Percentiles rank a stretch among this genome's conserved stretches.
These are phyloP conservation scores for Pogostemon cablin DNA, from an alignment of 257 asterid genomes.

Conservation along the genomic window DNA sequence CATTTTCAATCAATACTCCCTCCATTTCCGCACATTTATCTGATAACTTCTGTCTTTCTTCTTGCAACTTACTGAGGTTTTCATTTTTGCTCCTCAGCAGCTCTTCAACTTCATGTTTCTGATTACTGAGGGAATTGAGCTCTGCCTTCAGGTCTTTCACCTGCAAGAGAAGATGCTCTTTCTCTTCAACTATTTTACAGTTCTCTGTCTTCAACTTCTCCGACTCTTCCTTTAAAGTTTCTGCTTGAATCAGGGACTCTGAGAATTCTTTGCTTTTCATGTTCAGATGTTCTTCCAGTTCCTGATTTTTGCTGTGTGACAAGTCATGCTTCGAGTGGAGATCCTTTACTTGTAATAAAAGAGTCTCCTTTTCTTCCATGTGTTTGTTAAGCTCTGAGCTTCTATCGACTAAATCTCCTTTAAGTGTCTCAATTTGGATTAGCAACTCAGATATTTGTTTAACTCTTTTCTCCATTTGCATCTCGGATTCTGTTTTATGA, in stretches of 20 bases:
- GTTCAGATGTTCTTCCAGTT: slow-evolving; percentile 57
- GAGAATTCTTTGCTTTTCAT: slow-evolving; percentile 47
- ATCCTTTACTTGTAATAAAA: slow-evolving; percentile 39
- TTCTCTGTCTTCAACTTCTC: slow-evolving; percentile 41
- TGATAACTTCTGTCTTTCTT: slow-evolving; percentile 37
- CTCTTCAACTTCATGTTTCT: slow-evolving; percentile 56
- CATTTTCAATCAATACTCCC: slow-evolving; percentile 47
- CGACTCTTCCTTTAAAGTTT: slow-evolving; percentile 48
- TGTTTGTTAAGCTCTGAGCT: slow-evolving; percentile 39
- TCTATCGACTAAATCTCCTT: slow-evolving; percentile 51
- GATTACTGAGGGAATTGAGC: slow-evolving; percentile 37
- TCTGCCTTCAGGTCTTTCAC: slow-evolving; percentile 42
- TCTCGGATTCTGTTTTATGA: slow-evolving; percentile 56
- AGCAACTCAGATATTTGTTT: slow-evolving; percentile 49
- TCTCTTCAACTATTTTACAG: slow-evolving; percentile 45
- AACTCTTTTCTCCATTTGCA: slow-evolving; percentile 49
- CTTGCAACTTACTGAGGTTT: slow-evolving; percentile 41
- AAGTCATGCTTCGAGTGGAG: slow-evolving; percentile 46
- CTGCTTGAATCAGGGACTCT: slow-evolving; percentile 40
- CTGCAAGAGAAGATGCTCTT: slow-evolving; percentile 36
- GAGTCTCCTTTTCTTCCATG: slow-evolving; percentile 49
- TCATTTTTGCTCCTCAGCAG: slow-evolving; percentile 46
- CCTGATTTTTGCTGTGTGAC: slow-evolving; percentile 37
- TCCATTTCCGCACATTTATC: slow-evolving; percentile 45
- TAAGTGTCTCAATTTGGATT: slow-evolving; percentile 51